Evolutionary conservation across 2,329 filamentous ascomycete species (phyloP), one percentile per base, ranked within the genome.

Genomic region (Cordyceps farinosa): DNA sequence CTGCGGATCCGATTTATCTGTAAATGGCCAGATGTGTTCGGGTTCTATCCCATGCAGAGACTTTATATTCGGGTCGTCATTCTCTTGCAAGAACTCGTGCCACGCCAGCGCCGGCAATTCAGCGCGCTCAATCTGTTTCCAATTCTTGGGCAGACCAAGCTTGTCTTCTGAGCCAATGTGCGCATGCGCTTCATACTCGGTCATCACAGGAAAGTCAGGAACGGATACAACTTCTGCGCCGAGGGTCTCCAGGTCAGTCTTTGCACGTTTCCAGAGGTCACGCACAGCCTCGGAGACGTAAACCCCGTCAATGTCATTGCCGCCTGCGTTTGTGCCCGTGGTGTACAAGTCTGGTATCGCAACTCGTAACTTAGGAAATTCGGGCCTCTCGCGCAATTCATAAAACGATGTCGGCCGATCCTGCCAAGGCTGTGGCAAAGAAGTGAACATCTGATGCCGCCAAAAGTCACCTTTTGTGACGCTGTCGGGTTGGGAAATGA

Each of bases 81-180:
- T 82, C 2, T 70, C 65, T 3, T 67, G 65, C 2, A 84, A 72
- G 59, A 84, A 85, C 51, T 80, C 77, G 62, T 84, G 77, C 82
- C 82, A 84, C 0, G 78, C 76, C 65, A 80, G 78, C 1, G 82
- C 79, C 2, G 83, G 78, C 1, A 84, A 71, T n/a, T 77, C 71
- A 27, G 79, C 75, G 8, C 80, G 75, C 66, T 84, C 82, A 36
- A 78, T 74, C 48, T 69, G 70, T 45, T 79, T 78, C 81, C 80
- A 83, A 64, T 78, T 72, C 2, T 75, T 73, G 3, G 79, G 78
- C 42, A 78, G 74, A 13, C 67, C 65, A 30, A 63, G 58, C 29
- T 53, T 60, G 62, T 77, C 74, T 2, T 75, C 73, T 2, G 78
- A 77, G 51, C 78, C 74, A 29, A 75, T 73, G 1, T 70, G 66